Evolutionary conservation across 2,329 filamentous ascomycete species (phyloP).

Genomic region (Paracoccidioides lutzii): DNA sequence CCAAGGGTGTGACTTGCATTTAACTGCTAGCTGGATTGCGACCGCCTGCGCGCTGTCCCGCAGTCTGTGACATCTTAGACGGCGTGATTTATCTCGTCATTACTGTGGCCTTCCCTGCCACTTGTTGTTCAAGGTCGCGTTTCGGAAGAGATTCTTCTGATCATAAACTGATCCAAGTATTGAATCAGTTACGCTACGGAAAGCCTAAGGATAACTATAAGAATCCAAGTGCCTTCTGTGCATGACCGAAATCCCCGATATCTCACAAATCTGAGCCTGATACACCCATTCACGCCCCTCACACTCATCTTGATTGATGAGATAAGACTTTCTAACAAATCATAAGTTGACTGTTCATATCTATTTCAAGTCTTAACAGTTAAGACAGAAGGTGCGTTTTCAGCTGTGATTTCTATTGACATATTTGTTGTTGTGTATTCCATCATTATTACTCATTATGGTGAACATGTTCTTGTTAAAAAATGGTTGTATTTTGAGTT

Average conservation of each 20-base stretch:
- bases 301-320: neutral
- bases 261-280: neutral
- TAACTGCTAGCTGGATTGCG: neutral
- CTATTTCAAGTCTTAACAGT: neutral
- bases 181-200: neutral
- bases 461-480: neutral
- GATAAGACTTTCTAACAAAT: neutral
- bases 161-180: neutral
- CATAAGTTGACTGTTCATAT: neutral
- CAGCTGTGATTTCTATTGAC: neutral
- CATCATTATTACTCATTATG: too few relatives aligned
- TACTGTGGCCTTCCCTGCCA: neutral
- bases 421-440: neutral
- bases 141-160: neutral
- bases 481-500: neutral
- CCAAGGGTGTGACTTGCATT: neutral
- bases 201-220: neutral
- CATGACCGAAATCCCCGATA: neutral
- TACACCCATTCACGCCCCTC: neutral
- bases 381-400: neutral
- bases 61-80: neutral
- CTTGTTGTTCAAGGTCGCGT: neutral
- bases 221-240: neutral
- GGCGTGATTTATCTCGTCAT: neutral
- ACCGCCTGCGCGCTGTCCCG: neutral